These are phyloP conservation scores for Sclerotinia trifoliorum DNA, from an alignment of 2,329 filamentous ascomycete genomes.

Conservation along the genomic window DNA sequence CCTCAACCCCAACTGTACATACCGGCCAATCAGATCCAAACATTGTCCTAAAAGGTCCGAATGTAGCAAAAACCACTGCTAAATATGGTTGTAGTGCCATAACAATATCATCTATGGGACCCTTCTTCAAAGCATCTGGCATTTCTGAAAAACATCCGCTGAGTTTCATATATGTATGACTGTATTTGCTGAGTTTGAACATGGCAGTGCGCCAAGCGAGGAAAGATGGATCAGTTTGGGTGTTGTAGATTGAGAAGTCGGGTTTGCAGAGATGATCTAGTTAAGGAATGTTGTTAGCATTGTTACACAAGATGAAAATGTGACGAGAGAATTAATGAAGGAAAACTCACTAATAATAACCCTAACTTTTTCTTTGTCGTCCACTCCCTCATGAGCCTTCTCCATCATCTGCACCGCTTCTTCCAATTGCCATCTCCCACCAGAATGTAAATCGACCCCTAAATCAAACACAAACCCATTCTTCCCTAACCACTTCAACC, in stretches of 20 bases:
- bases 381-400: slow-evolving; percentile 60
- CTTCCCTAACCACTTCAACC: slow-evolving; percentile 62
- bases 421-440: slow-evolving; percentile 71
- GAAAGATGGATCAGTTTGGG: slow-evolving; percentile 48
- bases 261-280: slow-evolving; percentile 90
- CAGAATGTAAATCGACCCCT: slow-evolving; percentile 76
- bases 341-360: slow-evolving; percentile 39
- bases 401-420: slow-evolving; percentile 70
- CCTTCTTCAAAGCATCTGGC: slow-evolving; percentile 50
- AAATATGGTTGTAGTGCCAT: slow-evolving; percentile 68
- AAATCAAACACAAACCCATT: slow-evolving; percentile 74
- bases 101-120: slow-evolving; percentile 57
- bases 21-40: slow-evolving; percentile 95
- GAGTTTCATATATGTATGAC: slow-evolving; percentile 83
- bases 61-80: slow-evolving; percentile 67
- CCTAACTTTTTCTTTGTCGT: slow-evolving; percentile 53
- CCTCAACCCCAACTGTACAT: slow-evolving; percentile 63
- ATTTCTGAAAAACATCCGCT: slow-evolving; percentile 84
- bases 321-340: neutral
- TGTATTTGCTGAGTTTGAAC: slow-evolving; percentile 62
- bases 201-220: slow-evolving; percentile 69
- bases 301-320: neutral
- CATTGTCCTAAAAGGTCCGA: slow-evolving; percentile 73
- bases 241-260: slow-evolving; percentile 63
- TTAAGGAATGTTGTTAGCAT: slow-evolving; percentile 6